These are phyloP conservation scores for Heteromeles arbutifolia DNA, from an alignment of 306 rosid genomes.

Conservation along the genomic window DNA sequence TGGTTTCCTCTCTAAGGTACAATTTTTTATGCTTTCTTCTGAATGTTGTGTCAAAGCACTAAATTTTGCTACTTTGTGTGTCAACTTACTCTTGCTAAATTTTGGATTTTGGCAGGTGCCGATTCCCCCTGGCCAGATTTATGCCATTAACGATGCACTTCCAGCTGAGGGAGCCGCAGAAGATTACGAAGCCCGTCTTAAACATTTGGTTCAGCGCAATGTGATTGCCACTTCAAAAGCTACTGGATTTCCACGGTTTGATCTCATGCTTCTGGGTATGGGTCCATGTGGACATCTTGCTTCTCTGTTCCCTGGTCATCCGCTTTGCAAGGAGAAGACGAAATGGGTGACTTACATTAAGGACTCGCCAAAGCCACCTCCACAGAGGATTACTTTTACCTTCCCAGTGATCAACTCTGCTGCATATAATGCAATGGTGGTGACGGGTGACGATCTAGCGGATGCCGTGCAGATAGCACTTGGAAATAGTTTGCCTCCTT, in stretches of 20 bases:
- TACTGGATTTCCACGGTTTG: slow-evolving; percentile 77
- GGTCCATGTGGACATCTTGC: slow-evolving; percentile 98
- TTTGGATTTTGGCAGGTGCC: slow-evolving; percentile 44
- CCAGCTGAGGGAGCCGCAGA: slow-evolving; percentile 91
- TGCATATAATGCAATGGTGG: slow-evolving; percentile 59
- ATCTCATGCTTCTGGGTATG: slow-evolving; percentile 92
- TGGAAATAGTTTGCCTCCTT: slow-evolving; percentile 30
- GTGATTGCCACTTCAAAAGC: slow-evolving; percentile 42
- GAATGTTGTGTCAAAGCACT: background rate
- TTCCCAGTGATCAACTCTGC: slow-evolving; percentile 78
- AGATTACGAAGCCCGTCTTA: slow-evolving; percentile 70
- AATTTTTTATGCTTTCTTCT: background rate
- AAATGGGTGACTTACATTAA: slow-evolving; percentile 75
- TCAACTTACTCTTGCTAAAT: background rate
- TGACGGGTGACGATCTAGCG: slow-evolving; percentile 60
- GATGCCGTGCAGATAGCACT: slow-evolving; percentile 56
- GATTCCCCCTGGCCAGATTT: slow-evolving; percentile 51
- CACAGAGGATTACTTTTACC: slow-evolving; percentile 81
- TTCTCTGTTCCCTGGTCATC: slow-evolving; percentile 88
- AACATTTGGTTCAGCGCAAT: slow-evolving; percentile 40
- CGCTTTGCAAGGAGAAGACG: slow-evolving; percentile 61
- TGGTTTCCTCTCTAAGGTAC: slow-evolving; percentile 77
- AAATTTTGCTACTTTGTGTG: background rate
- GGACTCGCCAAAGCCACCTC: slow-evolving; percentile 96
- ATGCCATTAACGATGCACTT: slow-evolving; percentile 77